Base-by-base conservation (phyloP, 2,329 filamentous ascomycete species). In the Pezicula rhizophila region DNA sequence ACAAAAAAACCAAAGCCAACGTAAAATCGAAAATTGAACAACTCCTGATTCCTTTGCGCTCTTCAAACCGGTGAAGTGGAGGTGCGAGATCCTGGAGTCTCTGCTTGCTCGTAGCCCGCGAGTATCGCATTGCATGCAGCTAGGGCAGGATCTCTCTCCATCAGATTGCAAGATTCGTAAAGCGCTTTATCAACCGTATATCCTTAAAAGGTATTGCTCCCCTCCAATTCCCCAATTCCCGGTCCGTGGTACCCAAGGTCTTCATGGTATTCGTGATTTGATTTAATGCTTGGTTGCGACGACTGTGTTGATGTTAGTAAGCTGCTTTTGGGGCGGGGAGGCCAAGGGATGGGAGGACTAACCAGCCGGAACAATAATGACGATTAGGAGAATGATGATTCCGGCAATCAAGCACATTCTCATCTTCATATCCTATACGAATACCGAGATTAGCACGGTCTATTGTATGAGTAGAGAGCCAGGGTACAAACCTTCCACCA, bases 341-440 rank as follows among this genome's bases (percentile, higher is more conserved):
- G 15, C 6, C 7, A 35, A 12, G 15, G 43, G 6, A 7, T n/a
- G 44, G 18, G n/a, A 42, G 11, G 34, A 71, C 83, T 66, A 82
- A 96, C 92, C 89, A 60, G 86, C 78, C 58, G 93, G 93, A 60
- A 97, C 84, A 65, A 99, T 93, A 68, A 99, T 97, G 69, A 99
- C 81, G 60, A 95, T 75, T 59, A 99, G 80, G 61, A 99, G 78
- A 60, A 97, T 80, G 68, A 97, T 86, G 70, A 99, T 87, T 64
- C 91, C 93, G 51, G 84, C 78, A 66, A 95, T 87, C 61, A 99
- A 77, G 74, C 92, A 97, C 78, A 96, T 93, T 70, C 93, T 85
- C 93, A 99, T 99, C 83, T 97, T 97, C 89, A 96, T 95, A 67
- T 97, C 92, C 80, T 47, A 18, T 26, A 18, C 17, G 8, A n/a